phyloP scores from a whole-genome alignment of 139 green algal genomes.

The Desmodesmus armatus region DNA sequence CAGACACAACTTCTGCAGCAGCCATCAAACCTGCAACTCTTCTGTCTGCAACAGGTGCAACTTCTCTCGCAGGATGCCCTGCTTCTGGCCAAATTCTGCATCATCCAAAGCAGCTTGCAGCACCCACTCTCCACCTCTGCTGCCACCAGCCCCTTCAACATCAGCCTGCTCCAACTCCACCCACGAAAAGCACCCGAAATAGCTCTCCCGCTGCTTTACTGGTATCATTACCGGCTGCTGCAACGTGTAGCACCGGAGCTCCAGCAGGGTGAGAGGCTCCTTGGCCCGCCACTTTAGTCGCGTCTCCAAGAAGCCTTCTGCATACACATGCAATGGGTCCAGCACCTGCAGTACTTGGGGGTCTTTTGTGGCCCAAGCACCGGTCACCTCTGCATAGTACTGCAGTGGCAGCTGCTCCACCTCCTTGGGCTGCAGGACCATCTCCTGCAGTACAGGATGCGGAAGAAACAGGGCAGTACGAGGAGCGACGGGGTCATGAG shows the following conservation, averaged over 20 bases:
- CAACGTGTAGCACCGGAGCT: conserved; percentile 64
- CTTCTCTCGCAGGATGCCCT: conserved; percentile 7
- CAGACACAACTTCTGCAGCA: background rate
- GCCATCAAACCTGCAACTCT: background rate
- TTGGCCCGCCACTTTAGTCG: conserved; percentile 68
- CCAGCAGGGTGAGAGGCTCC: conserved; percentile 74
- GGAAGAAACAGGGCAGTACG: background rate
- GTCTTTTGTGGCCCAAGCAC: conserved; percentile 69
- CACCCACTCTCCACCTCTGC: background rate
- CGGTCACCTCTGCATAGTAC: conserved; percentile 56
- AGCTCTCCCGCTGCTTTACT: conserved; percentile 32
- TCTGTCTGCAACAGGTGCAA: background rate
- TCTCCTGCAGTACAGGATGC: conserved; percentile 39
- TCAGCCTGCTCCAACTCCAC: conserved; percentile 26
- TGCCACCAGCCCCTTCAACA: background rate
- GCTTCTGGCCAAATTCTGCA: conserved; percentile 5
- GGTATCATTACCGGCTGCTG: conserved; percentile 47
- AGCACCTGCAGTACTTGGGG: conserved; percentile 45
- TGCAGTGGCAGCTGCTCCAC: conserved; percentile 37
- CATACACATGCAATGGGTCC: conserved; percentile 66
- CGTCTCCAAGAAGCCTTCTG: conserved; percentile 57
- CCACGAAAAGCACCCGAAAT: conserved; percentile 76
- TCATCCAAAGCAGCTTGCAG: conserved; percentile 6
- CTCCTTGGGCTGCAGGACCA: conserved; percentile 51
- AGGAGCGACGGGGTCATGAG: background rate